Percentiles rank a stretch among this genome's conserved stretches.
phyloP scores from a whole-genome alignment of 2,329 filamentous ascomycete species.

The Colletotrichum melonis region DNA sequence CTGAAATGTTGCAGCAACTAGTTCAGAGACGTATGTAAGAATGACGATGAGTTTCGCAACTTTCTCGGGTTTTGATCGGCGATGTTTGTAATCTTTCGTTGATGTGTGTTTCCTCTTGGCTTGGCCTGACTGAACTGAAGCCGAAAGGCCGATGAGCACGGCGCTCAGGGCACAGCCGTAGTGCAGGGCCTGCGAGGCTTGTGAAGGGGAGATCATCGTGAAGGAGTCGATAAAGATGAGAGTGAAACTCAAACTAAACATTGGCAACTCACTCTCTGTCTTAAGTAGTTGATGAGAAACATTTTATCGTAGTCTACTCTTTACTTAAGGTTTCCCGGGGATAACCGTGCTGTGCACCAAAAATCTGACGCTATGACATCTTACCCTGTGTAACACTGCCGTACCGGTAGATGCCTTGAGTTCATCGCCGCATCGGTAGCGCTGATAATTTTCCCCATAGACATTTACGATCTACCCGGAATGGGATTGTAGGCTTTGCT shows the following conservation, averaged over 20 bases:
- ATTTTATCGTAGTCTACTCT: not conserved
- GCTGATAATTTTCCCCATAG: not conserved
- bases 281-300: not conserved
- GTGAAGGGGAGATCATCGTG: not conserved
- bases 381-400: not conserved
- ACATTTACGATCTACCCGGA: conserved; percentile 9
- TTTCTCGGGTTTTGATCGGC: not conserved
- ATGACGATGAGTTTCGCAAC: not conserved
- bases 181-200: conserved; percentile 4
- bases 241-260: too few species aligned
- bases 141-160: not conserved
- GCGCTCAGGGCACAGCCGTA: conserved; percentile 12
- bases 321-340: too few species aligned
- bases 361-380: not conserved
- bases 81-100: not conserved
- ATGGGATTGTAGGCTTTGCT: not conserved
- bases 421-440: not conserved
- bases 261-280: not conserved
- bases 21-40: not conserved
- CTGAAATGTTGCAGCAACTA: not conserved
- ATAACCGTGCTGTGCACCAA: not conserved
- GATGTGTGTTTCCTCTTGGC: not conserved
- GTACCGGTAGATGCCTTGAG: not conserved
- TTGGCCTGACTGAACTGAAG: not conserved
- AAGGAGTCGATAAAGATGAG: not conserved